Evolutionary conservation across 2,329 filamentous ascomycete genomes (phyloP).

Genomic region (Pestalotiopsis sp.): DNA sequence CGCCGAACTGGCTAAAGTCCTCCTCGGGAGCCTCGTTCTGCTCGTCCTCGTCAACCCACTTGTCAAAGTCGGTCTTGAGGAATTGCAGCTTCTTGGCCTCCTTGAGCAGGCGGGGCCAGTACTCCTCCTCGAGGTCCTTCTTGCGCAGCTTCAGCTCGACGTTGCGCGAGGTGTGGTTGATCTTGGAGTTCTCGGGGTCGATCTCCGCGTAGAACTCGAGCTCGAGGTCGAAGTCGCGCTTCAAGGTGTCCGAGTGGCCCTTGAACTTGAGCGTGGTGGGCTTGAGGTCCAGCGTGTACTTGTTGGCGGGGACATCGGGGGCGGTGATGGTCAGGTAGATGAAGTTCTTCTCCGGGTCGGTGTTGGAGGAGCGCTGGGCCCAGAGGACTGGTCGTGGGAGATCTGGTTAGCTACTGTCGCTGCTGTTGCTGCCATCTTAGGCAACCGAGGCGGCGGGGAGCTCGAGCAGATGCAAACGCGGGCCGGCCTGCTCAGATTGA

Average conservation of each 20-base stretch:
- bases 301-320: constrained; percentile 76
- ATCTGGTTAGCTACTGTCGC: neutral
- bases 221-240: constrained; percentile 82
- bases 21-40: constrained; percentile 88
- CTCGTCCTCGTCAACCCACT: constrained; percentile 99
- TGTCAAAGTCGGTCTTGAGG: constrained; percentile 98
- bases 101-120: constrained; percentile 95
- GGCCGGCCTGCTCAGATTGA: neutral
- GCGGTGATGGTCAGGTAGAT: constrained; percentile 91
- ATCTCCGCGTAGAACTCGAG: constrained; percentile 92
- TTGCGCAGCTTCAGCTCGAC: constrained; percentile 92
- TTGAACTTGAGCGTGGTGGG: constrained; percentile 78
- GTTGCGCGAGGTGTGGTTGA: constrained; percentile 85
- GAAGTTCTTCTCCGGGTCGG: constrained; percentile 86
- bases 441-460: neutral
- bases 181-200: constrained; percentile 80
- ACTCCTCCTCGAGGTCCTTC: constrained; percentile 94
- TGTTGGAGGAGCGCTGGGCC: constrained; percentile 90
- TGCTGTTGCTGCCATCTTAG: neutral
- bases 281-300: constrained; percentile 83
- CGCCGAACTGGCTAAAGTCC: constrained; percentile 70
- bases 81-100: constrained; percentile 88
- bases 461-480: neutral
- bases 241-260: constrained; percentile 81
- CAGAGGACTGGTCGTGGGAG: constrained; percentile 72